Percentiles rank a stretch among this genome's conserved stretches.
phyloP scores from a whole-genome alignment of 2,329 filamentous ascomycete species.

The Eutypa lata region DNA sequence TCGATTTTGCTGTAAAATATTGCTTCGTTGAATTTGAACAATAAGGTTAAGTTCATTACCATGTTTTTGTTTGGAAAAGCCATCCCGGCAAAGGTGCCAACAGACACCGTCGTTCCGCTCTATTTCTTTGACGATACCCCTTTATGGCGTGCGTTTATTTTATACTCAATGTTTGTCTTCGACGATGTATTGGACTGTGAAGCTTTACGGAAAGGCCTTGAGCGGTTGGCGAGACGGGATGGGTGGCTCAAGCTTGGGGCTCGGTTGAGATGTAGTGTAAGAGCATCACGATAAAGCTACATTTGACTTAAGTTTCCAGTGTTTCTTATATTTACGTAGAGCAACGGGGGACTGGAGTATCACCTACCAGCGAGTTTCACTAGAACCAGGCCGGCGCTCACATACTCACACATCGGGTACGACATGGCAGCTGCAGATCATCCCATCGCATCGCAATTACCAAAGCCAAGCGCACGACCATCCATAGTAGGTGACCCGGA shows the following conservation, averaged over 20 bases:
- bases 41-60: no score
- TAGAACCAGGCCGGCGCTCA: slow-evolving; percentile 36
- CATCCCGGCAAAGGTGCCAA: slow-evolving; percentile 2
- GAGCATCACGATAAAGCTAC: no score
- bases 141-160: slow-evolving; percentile 17
- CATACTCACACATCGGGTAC: slow-evolving; percentile 35
- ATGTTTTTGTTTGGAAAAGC: no score
- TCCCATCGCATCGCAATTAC: slow-evolving; percentile 34
- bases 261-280: no score
- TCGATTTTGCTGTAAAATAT: no score
- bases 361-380: slow-evolving; percentile 37
- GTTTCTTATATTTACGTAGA: no score
- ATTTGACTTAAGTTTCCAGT: no score
- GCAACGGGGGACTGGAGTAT: slow-evolving; percentile 32
- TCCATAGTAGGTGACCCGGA: slow-evolving; percentile 25
- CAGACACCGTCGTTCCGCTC: slow-evolving; percentile 20
- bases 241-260: slow-evolving; percentile 25
- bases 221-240: slow-evolving; percentile 9
- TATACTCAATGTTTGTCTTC: slow-evolving; percentile 23
- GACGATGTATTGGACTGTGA: slow-evolving; percentile 24
- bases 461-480: slow-evolving; percentile 26
- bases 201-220: slow-evolving; percentile 15
- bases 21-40: no score
- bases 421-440: slow-evolving; percentile 38
- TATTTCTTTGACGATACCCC: slow-evolving; percentile 24